phyloP scores from a whole-genome alignment of 768 basidiomycete genomes.

The Boletellus sp. region DNA sequence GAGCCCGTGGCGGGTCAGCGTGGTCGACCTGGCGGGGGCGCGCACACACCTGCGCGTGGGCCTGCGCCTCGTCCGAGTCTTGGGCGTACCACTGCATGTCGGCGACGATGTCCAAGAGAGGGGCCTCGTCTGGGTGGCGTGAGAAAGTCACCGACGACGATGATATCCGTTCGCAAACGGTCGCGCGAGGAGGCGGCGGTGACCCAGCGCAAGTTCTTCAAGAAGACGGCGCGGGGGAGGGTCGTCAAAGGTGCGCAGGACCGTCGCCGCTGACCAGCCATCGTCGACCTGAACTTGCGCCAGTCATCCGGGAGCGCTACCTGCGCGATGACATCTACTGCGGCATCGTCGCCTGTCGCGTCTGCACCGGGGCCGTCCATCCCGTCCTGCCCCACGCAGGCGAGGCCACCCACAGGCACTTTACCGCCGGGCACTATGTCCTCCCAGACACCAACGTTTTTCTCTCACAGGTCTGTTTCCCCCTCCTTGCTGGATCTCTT shows the following conservation, averaged over 20 bases:
- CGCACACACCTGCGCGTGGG: constrained; percentile 17
- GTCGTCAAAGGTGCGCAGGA: constrained; percentile 76
- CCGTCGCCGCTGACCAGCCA: background rate
- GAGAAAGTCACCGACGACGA: constrained; percentile 1
- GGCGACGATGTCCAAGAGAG: too few species aligned
- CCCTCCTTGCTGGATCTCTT: background rate
- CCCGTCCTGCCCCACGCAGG: constrained; percentile 57
- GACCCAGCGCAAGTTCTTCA: constrained; percentile 91
- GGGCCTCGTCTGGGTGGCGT: constrained; percentile 1
- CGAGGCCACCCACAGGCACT: constrained; percentile 50
- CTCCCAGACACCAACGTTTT: constrained; percentile 96
- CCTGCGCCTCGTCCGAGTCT: constrained; percentile 25
- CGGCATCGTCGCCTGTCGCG: constrained; percentile 67
- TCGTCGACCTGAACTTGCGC: background rate
- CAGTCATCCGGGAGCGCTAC: constrained; percentile 92
- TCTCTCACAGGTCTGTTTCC: constrained; percentile 63
- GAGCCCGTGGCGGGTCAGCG: constrained; percentile 4
- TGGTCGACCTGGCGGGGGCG: background rate
- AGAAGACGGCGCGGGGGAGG: constrained; percentile 91
- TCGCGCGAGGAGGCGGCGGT: constrained; percentile 65
- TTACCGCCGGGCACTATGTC: constrained; percentile 71
- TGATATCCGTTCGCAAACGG: constrained; percentile 57
- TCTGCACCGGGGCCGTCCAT: constrained; percentile 47
- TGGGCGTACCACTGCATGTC: constrained; percentile 20
- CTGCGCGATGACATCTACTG: constrained; percentile 89